Evolutionary conservation across 2,329 filamentous ascomycete genomes (phyloP).

Genomic region (Fusarium luffae): DNA sequence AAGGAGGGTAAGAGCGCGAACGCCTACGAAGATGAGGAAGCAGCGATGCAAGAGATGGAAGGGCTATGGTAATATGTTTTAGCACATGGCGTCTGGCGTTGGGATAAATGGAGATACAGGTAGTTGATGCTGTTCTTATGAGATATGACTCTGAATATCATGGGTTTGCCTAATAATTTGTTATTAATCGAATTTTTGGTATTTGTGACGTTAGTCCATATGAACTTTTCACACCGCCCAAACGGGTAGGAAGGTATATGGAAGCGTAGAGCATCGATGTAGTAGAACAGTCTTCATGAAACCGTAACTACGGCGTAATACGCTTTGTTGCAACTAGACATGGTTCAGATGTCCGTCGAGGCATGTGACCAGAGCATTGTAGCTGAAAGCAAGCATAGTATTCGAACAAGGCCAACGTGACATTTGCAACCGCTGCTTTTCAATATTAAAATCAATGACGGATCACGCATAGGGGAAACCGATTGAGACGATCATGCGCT

Average conservation of each 20-base stretch:
- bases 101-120: neutral
- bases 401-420: neutral
- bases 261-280: neutral
- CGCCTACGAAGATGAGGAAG: constrained; percentile 71
- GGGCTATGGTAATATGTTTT: constrained; percentile 57
- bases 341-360: neutral
- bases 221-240: neutral
- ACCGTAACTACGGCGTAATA: neutral
- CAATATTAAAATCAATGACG: neutral
- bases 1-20: constrained; percentile 36
- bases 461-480: neutral
- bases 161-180: no score
- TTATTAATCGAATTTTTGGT: neutral
- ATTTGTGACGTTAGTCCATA: neutral
- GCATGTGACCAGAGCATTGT: neutral
- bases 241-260: neutral
- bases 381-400: neutral
- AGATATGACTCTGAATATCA: neutral
- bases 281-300: neutral
- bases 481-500: constrained; percentile 15
- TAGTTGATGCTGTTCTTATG: neutral
- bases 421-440: neutral
- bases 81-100: constrained; percentile 7
- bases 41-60: constrained; percentile 74
- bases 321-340: neutral